Evolutionary conservation across 805 yeast genomes (phyloP), one percentile per base, ranked within the genome.

Genomic region (Ogataea minuta): DNA sequence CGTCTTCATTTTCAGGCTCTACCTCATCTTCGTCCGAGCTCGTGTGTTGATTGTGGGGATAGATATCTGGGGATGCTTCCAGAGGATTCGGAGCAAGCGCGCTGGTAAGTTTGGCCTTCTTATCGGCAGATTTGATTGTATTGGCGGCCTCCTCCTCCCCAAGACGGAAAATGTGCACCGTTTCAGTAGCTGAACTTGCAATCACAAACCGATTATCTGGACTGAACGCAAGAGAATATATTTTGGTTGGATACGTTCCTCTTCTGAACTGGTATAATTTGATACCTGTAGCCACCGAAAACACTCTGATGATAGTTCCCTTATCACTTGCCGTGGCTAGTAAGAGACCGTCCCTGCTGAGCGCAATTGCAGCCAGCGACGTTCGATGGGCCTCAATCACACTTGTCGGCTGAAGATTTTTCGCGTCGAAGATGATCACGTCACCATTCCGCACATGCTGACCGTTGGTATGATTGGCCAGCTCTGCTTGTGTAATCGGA

Each of bases 251-350:
- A 57, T 91, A 91, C 2, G 93, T 81, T 2, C 96, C 96, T 53
- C 96, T 69, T 48, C 96, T 70, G 62, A 86, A 87, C 63, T 88
- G 93, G 45, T 74, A 81, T 20, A 87, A 63, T 50, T 81, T 81
- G 19, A 72, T 66, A 0, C 95, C 95, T 0, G 83, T 75, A 4
- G 78, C 76, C 0, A 90, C 84, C 12, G 83, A 72, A 55, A 91
- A 93, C 5, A 93, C 82, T 34, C 98, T 67, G 3, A 91, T 77
- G 26, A 93, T 80, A 0, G 98, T 90, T 3, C 99, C 99, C 57
- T 87, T 87, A 40, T 77, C 84, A 2, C 96, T 87, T 9, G 97
- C 95, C 0, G 97, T 88, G 1, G 97, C 96, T 34, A 91, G 69
- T 45, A 89, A 66, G 1, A 81, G 68, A 0, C 98, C 98, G 52